These are phyloP conservation scores for Kodamaea jinghongensis DNA, from an alignment of 805 yeast genomes.

Conservation along the genomic window DNA sequence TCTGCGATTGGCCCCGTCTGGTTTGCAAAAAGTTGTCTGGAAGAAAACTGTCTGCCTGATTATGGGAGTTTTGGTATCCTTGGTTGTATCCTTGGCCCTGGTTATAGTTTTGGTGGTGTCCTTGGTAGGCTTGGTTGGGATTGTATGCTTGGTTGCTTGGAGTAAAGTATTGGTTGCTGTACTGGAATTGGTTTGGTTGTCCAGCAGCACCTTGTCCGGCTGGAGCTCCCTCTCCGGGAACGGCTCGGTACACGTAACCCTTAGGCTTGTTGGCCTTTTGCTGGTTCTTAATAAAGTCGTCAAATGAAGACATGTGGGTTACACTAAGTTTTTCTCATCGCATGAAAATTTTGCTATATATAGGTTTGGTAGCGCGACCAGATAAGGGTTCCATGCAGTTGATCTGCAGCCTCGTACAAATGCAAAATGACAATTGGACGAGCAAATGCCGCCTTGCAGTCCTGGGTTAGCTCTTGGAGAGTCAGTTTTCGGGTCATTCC, in stretches of 20 bases:
- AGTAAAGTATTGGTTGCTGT: constrained; percentile 6
- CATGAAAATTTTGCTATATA: constrained; percentile 4
- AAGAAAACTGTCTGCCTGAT: background rate
- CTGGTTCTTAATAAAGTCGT: constrained; percentile 51
- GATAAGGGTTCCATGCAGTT: background rate
- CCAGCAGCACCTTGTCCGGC: background rate
- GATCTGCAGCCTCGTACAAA: no score
- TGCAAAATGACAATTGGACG: no score
- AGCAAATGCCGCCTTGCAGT: no score
- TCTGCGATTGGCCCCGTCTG: constrained; percentile 3
- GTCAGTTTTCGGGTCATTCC: no score
- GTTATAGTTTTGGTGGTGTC: constrained; percentile 10
- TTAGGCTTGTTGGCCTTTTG: constrained; percentile 29
- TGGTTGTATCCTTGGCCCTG: constrained; percentile 6
- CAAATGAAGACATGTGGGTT: constrained; percentile 40
- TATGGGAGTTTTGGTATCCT: constrained; percentile 5
- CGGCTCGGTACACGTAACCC: constrained; percentile 19
- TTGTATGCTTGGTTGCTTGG: background rate
- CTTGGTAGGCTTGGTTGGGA: constrained; percentile 8
- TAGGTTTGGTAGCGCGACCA: constrained; percentile 1
- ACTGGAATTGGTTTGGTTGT: constrained; percentile 12
- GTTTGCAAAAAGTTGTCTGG: constrained; percentile 4
- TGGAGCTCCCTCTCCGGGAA: background rate
- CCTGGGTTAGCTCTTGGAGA: no score
- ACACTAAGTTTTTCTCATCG: constrained; percentile 2